Evolutionary conservation across 2,329 filamentous ascomycete genomes (phyloP), one percentile per base, ranked within the genome.

Genomic region (Penicillium palitans): DNA sequence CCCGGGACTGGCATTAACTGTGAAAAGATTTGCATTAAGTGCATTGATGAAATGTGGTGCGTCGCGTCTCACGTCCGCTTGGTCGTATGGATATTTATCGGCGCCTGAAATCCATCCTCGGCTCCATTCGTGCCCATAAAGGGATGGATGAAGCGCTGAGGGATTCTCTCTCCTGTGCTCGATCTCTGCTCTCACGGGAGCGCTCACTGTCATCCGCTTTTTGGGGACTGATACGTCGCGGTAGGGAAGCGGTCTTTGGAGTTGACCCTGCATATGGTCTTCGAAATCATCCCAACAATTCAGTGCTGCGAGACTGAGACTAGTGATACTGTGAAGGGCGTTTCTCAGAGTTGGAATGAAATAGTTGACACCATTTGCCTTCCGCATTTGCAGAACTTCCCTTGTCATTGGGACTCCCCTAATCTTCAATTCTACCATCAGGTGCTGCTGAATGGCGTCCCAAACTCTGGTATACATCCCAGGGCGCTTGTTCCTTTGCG

Each of bases 371-470:
- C 72, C 72, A 39, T 68, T 68, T 7, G 47, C 21, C 3, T 59
- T 48, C 21, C 72, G 65, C 59, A 73, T 41, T 27, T 39, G 56
- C 5, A 52, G n/a, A 12, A 70, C 46, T 27, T 68, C 61, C 2
- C 41, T 41, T 8, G 63, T 57, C 13, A 60, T 24, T 1, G 33
- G 24, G 13, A 48, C 25, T 7, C 21, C 60, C 19, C 4, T 29
- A 51, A 8, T 55, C 37, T 21, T 67, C 49, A 27, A 41, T 37
- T 62, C 54, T 45, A 58, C 61, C 33, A 72, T 47, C 9, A 75
- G 56, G 56, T 76, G 74, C 39, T 72, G 63, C 56, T 74, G 68
- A 13, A 76, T 62, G 2, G 72, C 70, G 44, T 74, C 64, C 64
- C 68, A 73, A 10, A 71, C 63, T 10, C 67, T 61, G 15, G 62